phyloP scores from a whole-genome alignment of 2,329 filamentous ascomycete species.

The Fusarium sp. region DNA sequence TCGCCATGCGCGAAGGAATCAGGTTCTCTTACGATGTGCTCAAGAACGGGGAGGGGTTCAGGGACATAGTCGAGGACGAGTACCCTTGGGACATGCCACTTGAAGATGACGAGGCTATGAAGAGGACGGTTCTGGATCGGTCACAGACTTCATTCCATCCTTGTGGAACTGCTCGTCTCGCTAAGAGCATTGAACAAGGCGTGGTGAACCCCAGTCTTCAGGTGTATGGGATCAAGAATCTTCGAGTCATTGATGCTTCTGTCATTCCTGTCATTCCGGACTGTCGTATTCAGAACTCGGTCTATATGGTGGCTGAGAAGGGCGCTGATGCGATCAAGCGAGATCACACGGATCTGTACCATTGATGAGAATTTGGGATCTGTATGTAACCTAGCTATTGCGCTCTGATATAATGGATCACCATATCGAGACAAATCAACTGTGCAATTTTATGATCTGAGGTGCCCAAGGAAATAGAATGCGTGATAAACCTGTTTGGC shows the following conservation, averaged over 20 bases:
- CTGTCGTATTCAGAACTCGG: constrained; percentile 66
- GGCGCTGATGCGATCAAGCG: constrained; percentile 12
- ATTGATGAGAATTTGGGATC: background rate
- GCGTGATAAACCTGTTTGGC: fast-evolving
- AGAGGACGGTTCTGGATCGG: constrained; percentile 63
- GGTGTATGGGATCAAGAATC: constrained; percentile 62
- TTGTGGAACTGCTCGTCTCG: constrained; percentile 64
- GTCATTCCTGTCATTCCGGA: constrained; percentile 64
- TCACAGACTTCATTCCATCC: constrained; percentile 68
- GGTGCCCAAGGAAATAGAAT: no score
- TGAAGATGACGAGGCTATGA: constrained; percentile 64
- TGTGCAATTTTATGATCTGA: fast-evolving
- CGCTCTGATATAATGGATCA: fast-evolving
- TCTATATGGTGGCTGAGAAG: constrained; percentile 70
- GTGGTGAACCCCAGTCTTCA: constrained; percentile 60
- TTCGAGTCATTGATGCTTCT: constrained; percentile 65
- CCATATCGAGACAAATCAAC: fast-evolving
- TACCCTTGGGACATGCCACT: constrained; percentile 71
- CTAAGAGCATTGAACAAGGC: constrained; percentile 55
- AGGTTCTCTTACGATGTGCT: constrained; percentile 65
- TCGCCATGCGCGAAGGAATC: constrained; percentile 67
- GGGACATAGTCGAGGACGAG: constrained; percentile 59
- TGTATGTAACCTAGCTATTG: no score
- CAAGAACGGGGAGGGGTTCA: constrained; percentile 64
- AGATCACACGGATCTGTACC: background rate